phyloP scores from a whole-genome alignment of 1,284 basidiomycete species.

The Irpex sp. region DNA sequence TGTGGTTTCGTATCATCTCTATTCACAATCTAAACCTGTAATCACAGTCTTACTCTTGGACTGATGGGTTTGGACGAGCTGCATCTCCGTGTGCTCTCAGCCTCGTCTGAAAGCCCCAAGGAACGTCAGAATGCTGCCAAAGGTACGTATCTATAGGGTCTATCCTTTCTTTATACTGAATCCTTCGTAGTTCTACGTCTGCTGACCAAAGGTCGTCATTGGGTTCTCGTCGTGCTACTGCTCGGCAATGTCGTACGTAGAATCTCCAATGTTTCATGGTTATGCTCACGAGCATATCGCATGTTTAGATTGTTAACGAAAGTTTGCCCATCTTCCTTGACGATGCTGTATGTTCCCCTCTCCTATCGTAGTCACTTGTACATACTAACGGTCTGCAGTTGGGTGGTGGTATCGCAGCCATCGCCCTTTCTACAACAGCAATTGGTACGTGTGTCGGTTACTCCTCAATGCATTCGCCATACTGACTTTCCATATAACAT shows the following conservation, averaged over 20 bases:
- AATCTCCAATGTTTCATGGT: neutral
- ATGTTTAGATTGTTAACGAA: conserved; percentile 77
- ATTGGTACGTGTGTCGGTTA: conserved; percentile 53
- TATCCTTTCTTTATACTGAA: neutral
- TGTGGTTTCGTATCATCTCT: conserved; percentile 10
- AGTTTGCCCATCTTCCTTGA: conserved; percentile 94
- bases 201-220: conserved; percentile 82
- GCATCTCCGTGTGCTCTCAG: conserved; percentile 82
- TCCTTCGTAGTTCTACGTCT: conserved; percentile 60
- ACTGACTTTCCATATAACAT: neutral
- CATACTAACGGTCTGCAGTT: conserved; percentile 37
- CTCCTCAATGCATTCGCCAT: neutral
- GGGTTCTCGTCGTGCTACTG: conserved; percentile 89
- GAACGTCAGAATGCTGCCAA: conserved; percentile 72
- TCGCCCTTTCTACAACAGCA: conserved; percentile 79
- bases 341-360: conserved; percentile 57
- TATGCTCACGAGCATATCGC: neutral
- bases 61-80: conserved; percentile 95
- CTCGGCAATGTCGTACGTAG: conserved; percentile 79
- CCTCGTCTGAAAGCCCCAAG: conserved; percentile 69
- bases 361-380: conserved; percentile 14
- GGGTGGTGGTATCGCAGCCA: conserved; percentile 82
- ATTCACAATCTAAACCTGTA: neutral
- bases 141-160: conserved; percentile 36
- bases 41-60: conserved; percentile 73